Evolutionary conservation across 306 rosid genomes (phyloP).

Genomic region (Malus fusca): DNA sequence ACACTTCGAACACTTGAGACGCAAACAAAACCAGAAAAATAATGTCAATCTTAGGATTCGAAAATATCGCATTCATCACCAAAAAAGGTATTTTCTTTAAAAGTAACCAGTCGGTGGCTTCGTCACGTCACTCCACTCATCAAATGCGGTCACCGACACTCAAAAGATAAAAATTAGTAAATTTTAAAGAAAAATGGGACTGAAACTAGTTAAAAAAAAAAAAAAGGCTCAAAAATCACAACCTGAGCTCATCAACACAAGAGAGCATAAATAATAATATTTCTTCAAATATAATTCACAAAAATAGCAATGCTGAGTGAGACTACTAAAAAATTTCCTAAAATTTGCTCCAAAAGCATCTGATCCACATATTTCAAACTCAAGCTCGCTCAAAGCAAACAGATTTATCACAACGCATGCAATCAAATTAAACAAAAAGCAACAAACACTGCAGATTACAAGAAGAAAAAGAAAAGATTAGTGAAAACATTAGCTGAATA

Average conservation of each 20-base stretch:
- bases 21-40: background rate
- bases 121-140: no score
- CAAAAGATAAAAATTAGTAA: background rate
- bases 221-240: background rate
- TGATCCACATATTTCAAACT: slow-evolving; percentile 36
- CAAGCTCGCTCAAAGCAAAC: slow-evolving; percentile 18
- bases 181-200: background rate
- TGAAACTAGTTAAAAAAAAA: background rate
- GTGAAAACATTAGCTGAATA: background rate
- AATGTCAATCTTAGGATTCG: background rate
- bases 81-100: no score
- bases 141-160: background rate
- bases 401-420: slow-evolving; percentile 33
- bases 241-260: background rate
- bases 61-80: background rate
- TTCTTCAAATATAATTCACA: no score
- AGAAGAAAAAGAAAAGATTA: background rate
- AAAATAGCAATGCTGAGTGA: slow-evolving; percentile 1
- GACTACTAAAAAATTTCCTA: background rate
- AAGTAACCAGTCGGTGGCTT: no score
- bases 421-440: background rate
- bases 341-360: slow-evolving; percentile 3
- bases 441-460: background rate
- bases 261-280: no score
- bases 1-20: slow-evolving; percentile 13